Evolutionary conservation across 768 basidiomycete species (phyloP), one percentile per base, ranked within the genome.

Genomic region (Kwoniella sp.): DNA sequence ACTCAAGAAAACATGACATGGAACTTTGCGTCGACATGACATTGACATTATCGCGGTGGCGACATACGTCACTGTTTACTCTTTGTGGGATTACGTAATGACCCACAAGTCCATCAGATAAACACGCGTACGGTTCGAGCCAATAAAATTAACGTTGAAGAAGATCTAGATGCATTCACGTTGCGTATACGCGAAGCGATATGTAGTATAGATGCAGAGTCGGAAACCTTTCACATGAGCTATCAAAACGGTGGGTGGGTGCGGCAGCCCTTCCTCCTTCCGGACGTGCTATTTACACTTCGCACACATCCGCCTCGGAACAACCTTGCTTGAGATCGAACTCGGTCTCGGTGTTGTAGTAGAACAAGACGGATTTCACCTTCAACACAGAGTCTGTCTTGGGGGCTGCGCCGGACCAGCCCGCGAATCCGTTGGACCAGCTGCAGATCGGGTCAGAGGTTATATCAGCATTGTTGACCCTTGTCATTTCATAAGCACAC

Each of bases 251-350:
- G n/a, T n/a, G n/a, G n/a, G n/a, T n/a, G n/a, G n/a, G n/a, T n/a
- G n/a, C n/a, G n/a, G n/a, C n/a, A n/a, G n/a, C n/a, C n/a, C n/a
- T n/a, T n/a, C n/a, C n/a, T n/a, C n/a, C n/a, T n/a, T n/a, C n/a
- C n/a, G n/a, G n/a, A n/a, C n/a, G n/a, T n/a, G n/a, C 40, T 44
- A 44, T 19, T 19, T 44, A 44, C 8, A 44, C 40, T 15, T 44
- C 40, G 57, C n/a, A 62, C 36, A 56, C 30, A 60, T 44, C 55
- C 30, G 30, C 83, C 88, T 71, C 27, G 37, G 29, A 19, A 24
- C 15, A 19, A 19, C 25, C 48, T 22, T 22, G 4, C 21, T 22
- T 22, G 17, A 50, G 9, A 37, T 19, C 29, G 22, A 3, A n/a
- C 29, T 26, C 37, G 36, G 15, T 47, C 46, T 64, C 56, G 25